Conservation (phyloP, 805 yeast genomes). For the Kodamaea jinghongensis region DNA sequence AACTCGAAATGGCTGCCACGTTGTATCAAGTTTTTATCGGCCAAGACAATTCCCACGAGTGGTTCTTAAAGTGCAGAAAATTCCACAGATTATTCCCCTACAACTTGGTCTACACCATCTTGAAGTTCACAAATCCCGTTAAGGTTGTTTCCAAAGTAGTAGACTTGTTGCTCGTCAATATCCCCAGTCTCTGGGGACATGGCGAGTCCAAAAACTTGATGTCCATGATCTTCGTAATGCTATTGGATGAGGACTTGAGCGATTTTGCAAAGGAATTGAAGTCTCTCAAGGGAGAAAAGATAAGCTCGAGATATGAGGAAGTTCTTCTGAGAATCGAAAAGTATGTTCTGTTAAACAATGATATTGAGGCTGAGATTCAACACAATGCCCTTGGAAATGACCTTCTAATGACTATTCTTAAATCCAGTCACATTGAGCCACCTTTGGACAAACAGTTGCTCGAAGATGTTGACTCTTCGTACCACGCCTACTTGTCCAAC, state of each 20-base stretch:
- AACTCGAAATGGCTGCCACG: conserved; percentile 81
- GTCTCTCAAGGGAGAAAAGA: conserved; percentile 41
- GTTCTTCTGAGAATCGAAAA: conserved; percentile 26
- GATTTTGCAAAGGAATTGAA: conserved; percentile 55
- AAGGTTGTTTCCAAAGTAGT: conserved; percentile 74
- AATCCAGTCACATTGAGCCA: conserved; percentile 21
- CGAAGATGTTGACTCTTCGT: conserved; percentile 12
- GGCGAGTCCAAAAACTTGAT: conserved; percentile 41
- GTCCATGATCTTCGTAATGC: conserved; percentile 70
- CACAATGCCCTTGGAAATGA: conserved; percentile 18
- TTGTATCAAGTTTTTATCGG: conserved; percentile 78
- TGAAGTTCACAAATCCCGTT: conserved; percentile 85
- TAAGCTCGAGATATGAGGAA: conserved; percentile 26
- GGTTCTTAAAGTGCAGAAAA: conserved; percentile 65
- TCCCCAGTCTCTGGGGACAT: conserved; percentile 30
- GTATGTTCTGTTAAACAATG: conserved; percentile 18
- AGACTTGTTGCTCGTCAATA: conserved; percentile 66
- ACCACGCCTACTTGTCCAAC: conserved; percentile 18
- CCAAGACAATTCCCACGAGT: conserved; percentile 75
- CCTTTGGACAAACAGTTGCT: conserved; percentile 11
- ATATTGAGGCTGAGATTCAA: conserved; percentile 14
- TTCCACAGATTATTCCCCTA: conserved; percentile 83
- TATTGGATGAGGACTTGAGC: conserved; percentile 71
- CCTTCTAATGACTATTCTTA: conserved; percentile 23
- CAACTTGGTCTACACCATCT: conserved; percentile 66